A percentile compares a stretch with the other conserved stretches of the same genome.
These are phyloP conservation scores for Ogataea methanolica DNA, from an alignment of 805 yeast genomes.

Conservation along the genomic window DNA sequence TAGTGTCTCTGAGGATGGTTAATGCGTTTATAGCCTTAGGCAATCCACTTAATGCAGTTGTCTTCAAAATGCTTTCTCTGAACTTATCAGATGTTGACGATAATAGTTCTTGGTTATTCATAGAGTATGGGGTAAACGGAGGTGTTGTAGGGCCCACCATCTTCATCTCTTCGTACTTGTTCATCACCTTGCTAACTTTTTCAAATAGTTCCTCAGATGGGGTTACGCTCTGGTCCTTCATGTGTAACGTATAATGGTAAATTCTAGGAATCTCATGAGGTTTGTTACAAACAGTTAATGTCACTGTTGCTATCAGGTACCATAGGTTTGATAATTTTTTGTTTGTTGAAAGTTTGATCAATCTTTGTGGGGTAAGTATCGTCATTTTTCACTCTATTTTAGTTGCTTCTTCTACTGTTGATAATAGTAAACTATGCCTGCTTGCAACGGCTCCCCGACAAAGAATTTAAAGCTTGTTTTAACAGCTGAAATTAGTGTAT, in stretches of 20 bases:
- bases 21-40: slow-evolving; percentile 83
- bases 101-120: neutral
- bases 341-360: slow-evolving; percentile 48
- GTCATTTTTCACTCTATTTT: slow-evolving; percentile 5
- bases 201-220: slow-evolving; percentile 15
- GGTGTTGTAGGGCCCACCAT: slow-evolving; percentile 11
- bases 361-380: slow-evolving; percentile 49
- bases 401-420: neutral
- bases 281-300: slow-evolving; percentile 74
- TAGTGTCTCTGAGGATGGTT: slow-evolving; percentile 54
- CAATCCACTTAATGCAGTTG: slow-evolving; percentile 75
- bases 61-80: slow-evolving; percentile 74
- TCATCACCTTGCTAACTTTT: slow-evolving; percentile 18
- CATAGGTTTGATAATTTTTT: slow-evolving; percentile 56
- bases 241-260: slow-evolving; percentile 59
- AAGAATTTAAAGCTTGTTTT: too few species aligned
- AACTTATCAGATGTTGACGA: slow-evolving; percentile 40
- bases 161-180: slow-evolving; percentile 19
- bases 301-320: slow-evolving; percentile 78
- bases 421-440: neutral
- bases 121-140: slow-evolving; percentile 14
- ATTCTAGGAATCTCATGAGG: slow-evolving; percentile 77
- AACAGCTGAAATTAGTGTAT: too few species aligned
- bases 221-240: slow-evolving; percentile 10
- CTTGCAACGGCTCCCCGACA: too few species aligned